A percentile compares a stretch with the other conserved stretches of the same genome.
Conservation (phyloP, 2,329 filamentous ascomycete species). For the Ascocoryne sarcoides region DNA sequence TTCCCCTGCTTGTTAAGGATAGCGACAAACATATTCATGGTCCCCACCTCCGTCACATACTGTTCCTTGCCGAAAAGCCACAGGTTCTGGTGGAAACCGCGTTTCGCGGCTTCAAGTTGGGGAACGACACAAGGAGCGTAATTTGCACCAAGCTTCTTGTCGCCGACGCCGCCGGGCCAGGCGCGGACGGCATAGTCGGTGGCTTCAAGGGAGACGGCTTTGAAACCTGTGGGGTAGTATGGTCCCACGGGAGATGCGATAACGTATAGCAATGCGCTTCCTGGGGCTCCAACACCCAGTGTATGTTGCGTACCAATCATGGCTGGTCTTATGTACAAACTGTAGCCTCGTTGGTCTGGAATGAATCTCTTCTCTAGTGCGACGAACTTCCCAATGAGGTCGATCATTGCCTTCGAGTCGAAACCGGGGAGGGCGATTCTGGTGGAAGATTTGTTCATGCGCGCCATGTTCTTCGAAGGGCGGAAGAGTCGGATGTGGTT, state of each 20-base stretch:
- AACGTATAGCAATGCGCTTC: slow-evolving; percentile 83
- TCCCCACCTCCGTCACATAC: slow-evolving; percentile 93
- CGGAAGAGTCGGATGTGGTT: slow-evolving; percentile 82
- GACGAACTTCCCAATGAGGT: slow-evolving; percentile 73
- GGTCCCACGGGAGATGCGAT: slow-evolving; percentile 95
- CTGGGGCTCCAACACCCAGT: slow-evolving; percentile 84
- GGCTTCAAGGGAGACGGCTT: slow-evolving; percentile 89
- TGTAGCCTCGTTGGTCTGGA: slow-evolving; percentile 78
- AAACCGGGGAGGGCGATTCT: slow-evolving; percentile 92
- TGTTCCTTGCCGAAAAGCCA: slow-evolving; percentile 97
- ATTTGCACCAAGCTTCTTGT: slow-evolving; percentile 98
- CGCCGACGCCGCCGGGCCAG: slow-evolving; percentile 94
- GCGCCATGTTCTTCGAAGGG: slow-evolving; percentile 91
- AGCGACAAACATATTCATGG: slow-evolving; percentile 96
- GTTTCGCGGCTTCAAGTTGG: slow-evolving; percentile 80
- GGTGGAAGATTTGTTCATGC: slow-evolving; percentile 82
- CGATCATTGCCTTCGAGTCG: slow-evolving; percentile 61
- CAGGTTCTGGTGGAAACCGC: slow-evolving; percentile 95
- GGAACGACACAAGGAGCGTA: slow-evolving; percentile 99
- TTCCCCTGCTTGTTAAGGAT: slow-evolving; percentile 78
- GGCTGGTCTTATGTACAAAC: slow-evolving; percentile 88
- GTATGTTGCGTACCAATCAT: slow-evolving; percentile 97
- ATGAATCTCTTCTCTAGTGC: slow-evolving; percentile 84
- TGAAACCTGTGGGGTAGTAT: slow-evolving; percentile 98
- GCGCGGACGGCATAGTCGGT: slow-evolving; percentile 95